Evolutionary conservation across 1,284 basidiomycete species (phyloP), one percentile per base, ranked within the genome.

Genomic region (Ceratobasidium sp.): DNA sequence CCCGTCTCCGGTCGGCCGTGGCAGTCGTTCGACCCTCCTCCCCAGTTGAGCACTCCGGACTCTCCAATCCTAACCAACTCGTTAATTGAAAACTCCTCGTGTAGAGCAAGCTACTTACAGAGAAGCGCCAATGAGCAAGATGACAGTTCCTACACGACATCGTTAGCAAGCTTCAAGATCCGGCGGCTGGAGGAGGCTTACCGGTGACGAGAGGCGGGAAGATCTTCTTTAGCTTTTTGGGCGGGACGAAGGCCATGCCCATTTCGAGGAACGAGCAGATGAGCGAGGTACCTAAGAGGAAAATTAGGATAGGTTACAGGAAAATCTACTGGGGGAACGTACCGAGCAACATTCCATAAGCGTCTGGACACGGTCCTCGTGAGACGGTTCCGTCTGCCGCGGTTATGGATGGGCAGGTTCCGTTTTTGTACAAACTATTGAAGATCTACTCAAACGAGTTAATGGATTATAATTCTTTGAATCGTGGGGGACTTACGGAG

Each of bases 181-280:
- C 58, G 49, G 21, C 13, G 18, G 49, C 1, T 2, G 38, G 1
- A 50, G 13, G 46, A 30, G 30, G 11, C 35, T 38, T 18, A 84
- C 90, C 91, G 0, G 92, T 94, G 5, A 95, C 90, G 77, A 94
- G 84, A 0, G 93, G 93, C 0, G 94, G 93, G 80, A 95, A 95
- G 74, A 93, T 83, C 43, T 87, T 84, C 77, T 90, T 86, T 14
- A 94, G 82, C 2, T 85, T 81, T 23, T 86, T 85, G 0, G 89
- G 74, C 2, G 78, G 73, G 1, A 72, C 61, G 28, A 74, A 59
- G n/a, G n/a, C 88, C 79, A 96, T 82, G 74, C 85, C 85, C 52
- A 95, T 93, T 81, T 95, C 91, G 58, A 94, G 85, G 81, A 96
- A 89, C 0, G 91, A 88, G 78, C 92, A 94, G 63, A 95, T 86